Conservation (phyloP, 305 asterid genomes). For the Solanum hybrid region DNA sequence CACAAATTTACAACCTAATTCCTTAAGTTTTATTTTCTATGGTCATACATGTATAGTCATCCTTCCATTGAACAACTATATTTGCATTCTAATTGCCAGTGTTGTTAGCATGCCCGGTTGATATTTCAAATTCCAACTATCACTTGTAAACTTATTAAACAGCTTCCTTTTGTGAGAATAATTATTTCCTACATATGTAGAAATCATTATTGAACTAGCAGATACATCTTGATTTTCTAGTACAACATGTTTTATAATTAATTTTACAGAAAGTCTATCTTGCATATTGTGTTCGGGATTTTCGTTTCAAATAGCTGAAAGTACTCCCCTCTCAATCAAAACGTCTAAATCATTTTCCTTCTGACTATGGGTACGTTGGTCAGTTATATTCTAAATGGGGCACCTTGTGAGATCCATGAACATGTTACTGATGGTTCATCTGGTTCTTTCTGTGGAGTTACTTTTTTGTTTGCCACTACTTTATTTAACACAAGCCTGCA, state of each 20-base stretch:
- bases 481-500: constrained; percentile 13
- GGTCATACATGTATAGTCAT: background rate
- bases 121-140: background rate
- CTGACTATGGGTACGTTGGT: background rate
- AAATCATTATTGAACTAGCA: background rate
- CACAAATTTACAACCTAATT: background rate
- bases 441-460: background rate
- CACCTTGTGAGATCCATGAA: background rate
- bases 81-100: background rate
- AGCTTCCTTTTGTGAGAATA: background rate
- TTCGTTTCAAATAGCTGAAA: background rate
- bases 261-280: background rate
- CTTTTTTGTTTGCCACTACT: constrained; percentile 4
- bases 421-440: constrained; percentile 3
- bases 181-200: background rate
- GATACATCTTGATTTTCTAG: background rate
- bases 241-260: background rate
- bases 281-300: background rate
- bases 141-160: background rate
- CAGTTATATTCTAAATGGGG: background rate
- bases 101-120: background rate
- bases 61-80: background rate
- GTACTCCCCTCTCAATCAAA: background rate
- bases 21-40: background rate
- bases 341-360: background rate